Conservation (phyloP, 1,139 yeast genomes). For the Debaryomyces psychrophilus region DNA sequence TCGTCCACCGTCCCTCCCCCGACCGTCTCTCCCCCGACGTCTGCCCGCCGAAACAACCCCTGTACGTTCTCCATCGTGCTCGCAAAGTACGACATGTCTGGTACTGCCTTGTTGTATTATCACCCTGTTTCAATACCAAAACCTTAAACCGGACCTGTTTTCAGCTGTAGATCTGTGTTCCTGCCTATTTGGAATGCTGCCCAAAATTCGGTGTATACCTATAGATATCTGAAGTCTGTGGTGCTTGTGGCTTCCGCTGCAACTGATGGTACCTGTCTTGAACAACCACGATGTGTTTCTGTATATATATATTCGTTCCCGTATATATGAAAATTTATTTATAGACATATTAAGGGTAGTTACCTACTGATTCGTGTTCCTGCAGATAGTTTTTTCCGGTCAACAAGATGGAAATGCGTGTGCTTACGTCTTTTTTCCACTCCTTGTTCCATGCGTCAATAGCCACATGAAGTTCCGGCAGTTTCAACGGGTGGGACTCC, state of each 20-base stretch:
- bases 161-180: neutral
- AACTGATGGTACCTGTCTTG: neutral
- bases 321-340: constrained; percentile 1
- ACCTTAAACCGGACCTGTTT: neutral
- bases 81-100: neutral
- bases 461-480: neutral
- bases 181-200: neutral
- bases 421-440: neutral
- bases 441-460: constrained; percentile 2
- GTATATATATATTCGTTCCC: neutral
- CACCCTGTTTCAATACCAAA: neutral
- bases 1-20: neutral
- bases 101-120: neutral
- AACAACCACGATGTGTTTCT: neutral
- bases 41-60: neutral
- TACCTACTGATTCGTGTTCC: neutral
- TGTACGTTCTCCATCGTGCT: neutral
- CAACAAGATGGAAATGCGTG: constrained; percentile 4
- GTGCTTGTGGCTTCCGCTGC: neutral
- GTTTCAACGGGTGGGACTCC: neutral
- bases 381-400: neutral
- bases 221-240: neutral
- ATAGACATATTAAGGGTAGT: constrained; percentile 8
- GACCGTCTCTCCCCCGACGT: too few relatives aligned
- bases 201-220: neutral